Percentiles rank a stretch among this genome's conserved stretches.
These are phyloP conservation scores for Ilyonectria destructans DNA, from an alignment of 2,329 filamentous ascomycete genomes.

Conservation along the genomic window DNA sequence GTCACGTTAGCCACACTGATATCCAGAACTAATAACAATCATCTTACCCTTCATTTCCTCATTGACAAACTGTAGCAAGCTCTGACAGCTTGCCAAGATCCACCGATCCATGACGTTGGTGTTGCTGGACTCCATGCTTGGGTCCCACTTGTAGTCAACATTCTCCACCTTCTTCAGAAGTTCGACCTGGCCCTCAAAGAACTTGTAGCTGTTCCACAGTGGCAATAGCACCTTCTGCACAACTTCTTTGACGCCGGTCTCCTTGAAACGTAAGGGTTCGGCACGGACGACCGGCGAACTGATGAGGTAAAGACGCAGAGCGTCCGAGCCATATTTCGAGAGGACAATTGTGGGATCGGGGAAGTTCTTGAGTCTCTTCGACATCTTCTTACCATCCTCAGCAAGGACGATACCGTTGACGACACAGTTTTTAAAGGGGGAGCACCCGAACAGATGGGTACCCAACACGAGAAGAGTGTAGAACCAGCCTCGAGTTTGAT, in stretches of 20 bases:
- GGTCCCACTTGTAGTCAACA: conserved; percentile 85
- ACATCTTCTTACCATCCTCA: conserved; percentile 99
- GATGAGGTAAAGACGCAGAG: conserved; percentile 94
- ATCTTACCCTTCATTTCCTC: conserved; percentile 86
- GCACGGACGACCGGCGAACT: conserved; percentile 96
- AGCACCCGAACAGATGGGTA: conserved; percentile 86
- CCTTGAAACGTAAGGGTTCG: conserved; percentile 92
- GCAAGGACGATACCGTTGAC: conserved; percentile 95
- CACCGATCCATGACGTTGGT: conserved; percentile 96
- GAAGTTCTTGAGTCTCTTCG: conserved; percentile 96
- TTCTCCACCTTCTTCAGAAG: conserved; percentile 89
- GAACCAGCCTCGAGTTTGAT: conserved; percentile 98
- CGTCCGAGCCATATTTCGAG: conserved; percentile 91
- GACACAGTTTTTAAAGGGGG: conserved; percentile 96
- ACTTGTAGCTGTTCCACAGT: conserved; percentile 97
- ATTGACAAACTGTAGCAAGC: conserved; percentile 91
- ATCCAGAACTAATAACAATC: conserved; percentile 9
- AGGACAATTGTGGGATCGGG: conserved; percentile 90
- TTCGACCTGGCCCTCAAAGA: conserved; percentile 91
- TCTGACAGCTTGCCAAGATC: conserved; percentile 95
- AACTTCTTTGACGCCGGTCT: conserved; percentile 93
- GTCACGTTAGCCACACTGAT: conserved; percentile 19
- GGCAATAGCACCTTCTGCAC: conserved; percentile 92
- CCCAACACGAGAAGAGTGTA: conserved; percentile 93
- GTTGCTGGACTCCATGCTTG: conserved; percentile 81